A percentile compares a stretch with the other conserved stretches of the same genome.
phyloP scores from a whole-genome alignment of 2,329 filamentous ascomycete genomes.

The Xylariaceae sp. region DNA sequence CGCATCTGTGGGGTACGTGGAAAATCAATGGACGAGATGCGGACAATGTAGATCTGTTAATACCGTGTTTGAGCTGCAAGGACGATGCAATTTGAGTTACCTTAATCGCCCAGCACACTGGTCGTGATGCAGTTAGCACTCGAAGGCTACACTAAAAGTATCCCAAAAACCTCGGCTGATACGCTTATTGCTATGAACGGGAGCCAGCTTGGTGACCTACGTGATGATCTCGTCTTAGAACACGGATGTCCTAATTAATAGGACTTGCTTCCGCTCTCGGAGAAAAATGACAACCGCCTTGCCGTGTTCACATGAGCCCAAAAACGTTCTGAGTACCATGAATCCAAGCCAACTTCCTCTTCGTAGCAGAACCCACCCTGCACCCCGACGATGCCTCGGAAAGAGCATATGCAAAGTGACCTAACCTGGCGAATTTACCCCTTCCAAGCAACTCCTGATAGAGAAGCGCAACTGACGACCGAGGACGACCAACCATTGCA shows the following conservation, averaged over 20 bases:
- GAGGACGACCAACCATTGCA: slow-evolving; percentile 35
- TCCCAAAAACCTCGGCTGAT: neutral
- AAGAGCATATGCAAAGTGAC: slow-evolving; percentile 37
- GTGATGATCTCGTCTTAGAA: neutral
- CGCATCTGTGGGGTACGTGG: slow-evolving; percentile 29
- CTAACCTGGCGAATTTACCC: slow-evolving; percentile 33
- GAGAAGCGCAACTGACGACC: slow-evolving; percentile 16
- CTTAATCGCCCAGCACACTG: neutral
- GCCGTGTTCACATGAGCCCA: slow-evolving; percentile 16
- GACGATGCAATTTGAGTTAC: slow-evolving; percentile 17
- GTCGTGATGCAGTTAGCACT: neutral
- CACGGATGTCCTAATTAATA: neutral
- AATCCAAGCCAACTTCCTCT: slow-evolving; percentile 9
- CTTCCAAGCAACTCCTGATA: slow-evolving; percentile 23
- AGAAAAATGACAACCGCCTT: slow-evolving; percentile 16
- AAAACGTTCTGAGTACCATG: slow-evolving; percentile 10
- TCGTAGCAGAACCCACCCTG: slow-evolving; percentile 3
- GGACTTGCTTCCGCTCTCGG: slow-evolving; percentile 18
- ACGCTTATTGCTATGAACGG: neutral
- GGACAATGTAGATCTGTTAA: slow-evolving; percentile 12
- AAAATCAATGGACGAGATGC: slow-evolving; percentile 15
- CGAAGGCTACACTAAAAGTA: neutral
- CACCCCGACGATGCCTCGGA: slow-evolving; percentile 27
- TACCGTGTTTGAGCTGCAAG: slow-evolving; percentile 13
- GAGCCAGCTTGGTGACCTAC: neutral